These are phyloP conservation scores for Fraxinus latifolia DNA, from an alignment of 305 asterid genomes.

Conservation along the genomic window DNA sequence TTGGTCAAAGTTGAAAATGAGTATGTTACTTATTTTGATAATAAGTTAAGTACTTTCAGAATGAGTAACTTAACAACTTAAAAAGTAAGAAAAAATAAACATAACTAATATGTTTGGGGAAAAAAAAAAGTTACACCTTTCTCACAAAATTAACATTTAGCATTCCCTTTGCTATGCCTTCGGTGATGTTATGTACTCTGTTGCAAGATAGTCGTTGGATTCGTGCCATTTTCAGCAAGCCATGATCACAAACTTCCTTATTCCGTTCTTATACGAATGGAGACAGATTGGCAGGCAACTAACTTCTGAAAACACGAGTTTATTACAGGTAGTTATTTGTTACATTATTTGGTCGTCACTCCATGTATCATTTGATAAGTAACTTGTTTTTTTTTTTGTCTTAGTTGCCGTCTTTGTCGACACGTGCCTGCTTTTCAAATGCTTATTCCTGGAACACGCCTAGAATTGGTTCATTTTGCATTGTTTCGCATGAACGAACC, in stretches of 20 bases:
- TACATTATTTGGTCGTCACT: background rate
- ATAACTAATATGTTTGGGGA: background rate
- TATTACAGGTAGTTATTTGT: background rate
- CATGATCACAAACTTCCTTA: constrained; percentile 23
- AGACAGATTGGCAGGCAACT: constrained; percentile 11
- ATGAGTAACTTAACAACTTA: background rate
- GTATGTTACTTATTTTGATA: background rate
- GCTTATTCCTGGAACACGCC: background rate
- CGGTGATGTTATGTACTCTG: constrained; percentile 15
- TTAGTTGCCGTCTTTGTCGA: background rate
- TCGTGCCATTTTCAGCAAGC: constrained; percentile 57
- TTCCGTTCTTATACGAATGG: background rate
- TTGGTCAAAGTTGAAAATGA: background rate
- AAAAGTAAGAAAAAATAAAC: background rate
- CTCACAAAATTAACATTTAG: background rate
- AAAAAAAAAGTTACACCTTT: background rate
- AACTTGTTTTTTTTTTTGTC: background rate
- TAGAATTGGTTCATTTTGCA: background rate
- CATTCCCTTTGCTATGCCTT: background rate
- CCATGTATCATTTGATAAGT: background rate
- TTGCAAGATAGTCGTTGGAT: constrained; percentile 63
- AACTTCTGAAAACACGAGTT: background rate
- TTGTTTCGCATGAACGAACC: background rate
- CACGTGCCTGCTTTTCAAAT: background rate
- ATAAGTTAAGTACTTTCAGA: background rate